Conservation (phyloP, 2,329 filamentous ascomycete genomes). For the Colletotrichum sp. region DNA sequence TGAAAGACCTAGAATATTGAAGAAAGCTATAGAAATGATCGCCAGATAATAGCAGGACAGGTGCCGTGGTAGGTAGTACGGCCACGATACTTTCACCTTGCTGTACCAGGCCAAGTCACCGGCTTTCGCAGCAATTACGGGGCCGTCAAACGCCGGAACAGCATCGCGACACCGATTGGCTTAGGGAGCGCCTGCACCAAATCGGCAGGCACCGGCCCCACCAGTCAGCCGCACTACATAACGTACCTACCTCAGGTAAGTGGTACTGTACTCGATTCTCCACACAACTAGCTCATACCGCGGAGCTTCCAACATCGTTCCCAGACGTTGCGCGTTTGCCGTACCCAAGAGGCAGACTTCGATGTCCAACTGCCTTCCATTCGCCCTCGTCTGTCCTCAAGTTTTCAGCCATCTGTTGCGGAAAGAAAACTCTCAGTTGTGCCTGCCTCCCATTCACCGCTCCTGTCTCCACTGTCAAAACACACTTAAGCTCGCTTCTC, state of each 20-base stretch:
- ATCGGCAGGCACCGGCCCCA: not conserved
- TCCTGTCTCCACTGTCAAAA: not conserved
- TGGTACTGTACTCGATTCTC: not conserved
- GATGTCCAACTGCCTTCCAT: not conserved
- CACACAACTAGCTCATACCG: not conserved
- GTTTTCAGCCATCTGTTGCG: not conserved
- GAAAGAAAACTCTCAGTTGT: not conserved
- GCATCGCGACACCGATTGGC: not conserved
- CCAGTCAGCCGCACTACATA: not conserved
- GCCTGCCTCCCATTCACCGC: not conserved
- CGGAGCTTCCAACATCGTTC: not conserved
- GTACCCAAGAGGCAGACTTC: not conserved
- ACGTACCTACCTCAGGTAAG: not conserved
- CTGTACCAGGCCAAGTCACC: not conserved
- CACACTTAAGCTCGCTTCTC: not conserved
- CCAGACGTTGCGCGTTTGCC: not conserved
- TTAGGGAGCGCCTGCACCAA: not conserved
- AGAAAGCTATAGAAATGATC: not conserved
- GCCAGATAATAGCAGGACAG: not conserved
- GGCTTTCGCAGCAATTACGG: not conserved
- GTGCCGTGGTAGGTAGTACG: not conserved
- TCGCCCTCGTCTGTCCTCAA: not conserved
- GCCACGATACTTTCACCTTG: not conserved
- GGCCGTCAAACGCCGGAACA: not conserved
- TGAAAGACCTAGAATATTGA: not conserved